phyloP scores from a whole-genome alignment of 345 rosid species.

The Psidium friedrichsthalianum region DNA sequence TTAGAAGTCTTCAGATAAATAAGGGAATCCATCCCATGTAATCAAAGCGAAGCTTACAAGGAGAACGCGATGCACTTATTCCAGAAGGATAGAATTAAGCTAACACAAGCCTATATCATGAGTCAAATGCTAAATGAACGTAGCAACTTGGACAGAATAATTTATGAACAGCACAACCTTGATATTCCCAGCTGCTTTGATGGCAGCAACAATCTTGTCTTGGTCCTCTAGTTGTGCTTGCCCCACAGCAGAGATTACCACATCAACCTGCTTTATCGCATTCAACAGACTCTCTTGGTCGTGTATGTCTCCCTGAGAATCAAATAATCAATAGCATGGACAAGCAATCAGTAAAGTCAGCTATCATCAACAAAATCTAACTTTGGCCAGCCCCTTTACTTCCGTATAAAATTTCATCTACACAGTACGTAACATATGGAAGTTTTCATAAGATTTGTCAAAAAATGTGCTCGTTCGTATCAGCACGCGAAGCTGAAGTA shows the following conservation, averaged over 20 bases:
- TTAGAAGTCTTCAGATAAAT: background rate
- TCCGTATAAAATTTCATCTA: too few species aligned
- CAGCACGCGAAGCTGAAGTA: too few species aligned
- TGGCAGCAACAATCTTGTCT: slow-evolving; percentile 2
- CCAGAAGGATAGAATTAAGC: background rate
- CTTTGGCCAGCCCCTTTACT: background rate
- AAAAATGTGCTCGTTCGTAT: too few species aligned
- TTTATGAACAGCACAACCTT: background rate
- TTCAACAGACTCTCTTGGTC: slow-evolving; percentile 1
- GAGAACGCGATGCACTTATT: background rate
- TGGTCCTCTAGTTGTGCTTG: background rate
- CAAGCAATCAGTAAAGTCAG: background rate
- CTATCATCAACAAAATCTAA: background rate
- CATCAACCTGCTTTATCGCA: slow-evolving; percentile 1
- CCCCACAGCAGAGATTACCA: slow-evolving; percentile 6
- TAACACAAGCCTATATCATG: background rate
- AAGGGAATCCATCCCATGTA: background rate
- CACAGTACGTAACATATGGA: too few species aligned
- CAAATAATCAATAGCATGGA: background rate
- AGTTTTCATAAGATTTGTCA: too few species aligned
- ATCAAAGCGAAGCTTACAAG: background rate
- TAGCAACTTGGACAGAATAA: background rate
- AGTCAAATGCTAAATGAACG: background rate
- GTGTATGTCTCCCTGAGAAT: background rate
- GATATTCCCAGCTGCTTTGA: slow-evolving; percentile 5